A percentile compares a stretch with the other conserved stretches of the same genome.
phyloP scores from a whole-genome alignment of 2,329 filamentous ascomycete genomes.

The Xylariaceae sp. region DNA sequence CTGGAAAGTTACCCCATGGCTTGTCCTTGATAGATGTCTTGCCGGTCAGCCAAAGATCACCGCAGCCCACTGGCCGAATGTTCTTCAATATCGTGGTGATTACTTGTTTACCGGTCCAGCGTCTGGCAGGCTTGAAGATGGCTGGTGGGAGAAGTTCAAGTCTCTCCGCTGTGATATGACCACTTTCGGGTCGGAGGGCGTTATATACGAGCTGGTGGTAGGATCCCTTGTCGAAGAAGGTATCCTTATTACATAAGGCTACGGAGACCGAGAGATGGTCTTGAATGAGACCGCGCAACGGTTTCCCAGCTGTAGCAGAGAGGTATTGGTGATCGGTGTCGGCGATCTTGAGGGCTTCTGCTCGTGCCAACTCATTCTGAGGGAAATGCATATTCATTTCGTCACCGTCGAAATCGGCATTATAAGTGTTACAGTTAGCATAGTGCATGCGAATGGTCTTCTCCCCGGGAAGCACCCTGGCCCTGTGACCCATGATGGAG shows the following conservation, averaged over 20 bases:
- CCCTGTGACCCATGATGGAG: conserved; percentile 97
- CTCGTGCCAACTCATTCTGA: conserved; percentile 89
- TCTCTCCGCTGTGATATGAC: conserved; percentile 77
- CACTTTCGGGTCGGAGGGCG: conserved; percentile 83
- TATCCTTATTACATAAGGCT: conserved; percentile 84
- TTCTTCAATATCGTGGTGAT: conserved; percentile 92
- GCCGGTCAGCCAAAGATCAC: conserved; percentile 73
- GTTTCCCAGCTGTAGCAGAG: conserved; percentile 88
- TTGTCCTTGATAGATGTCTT: conserved; percentile 74
- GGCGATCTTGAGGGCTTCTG: conserved; percentile 88
- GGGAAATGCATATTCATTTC: conserved; percentile 99
- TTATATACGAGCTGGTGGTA: conserved; percentile 95
- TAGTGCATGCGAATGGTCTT: conserved; percentile 99
- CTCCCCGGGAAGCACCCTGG: conserved; percentile 85
- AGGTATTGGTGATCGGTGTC: conserved; percentile 98
- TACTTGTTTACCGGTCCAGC: conserved; percentile 97
- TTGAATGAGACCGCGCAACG: conserved; percentile 91
- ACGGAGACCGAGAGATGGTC: conserved; percentile 97
- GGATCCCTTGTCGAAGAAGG: conserved; percentile 80
- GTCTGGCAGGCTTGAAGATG: conserved; percentile 71
- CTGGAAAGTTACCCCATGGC: conserved; percentile 70
- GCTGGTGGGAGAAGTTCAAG: conserved; percentile 79
- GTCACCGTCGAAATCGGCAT: conserved; percentile 98
- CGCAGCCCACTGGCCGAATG: conserved; percentile 72
- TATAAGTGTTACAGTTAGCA: conserved; percentile 99